Percentiles rank a stretch among this genome's conserved stretches.
Conservation (phyloP, 2,329 filamentous ascomycete species). For the Fusarium sp. region DNA sequence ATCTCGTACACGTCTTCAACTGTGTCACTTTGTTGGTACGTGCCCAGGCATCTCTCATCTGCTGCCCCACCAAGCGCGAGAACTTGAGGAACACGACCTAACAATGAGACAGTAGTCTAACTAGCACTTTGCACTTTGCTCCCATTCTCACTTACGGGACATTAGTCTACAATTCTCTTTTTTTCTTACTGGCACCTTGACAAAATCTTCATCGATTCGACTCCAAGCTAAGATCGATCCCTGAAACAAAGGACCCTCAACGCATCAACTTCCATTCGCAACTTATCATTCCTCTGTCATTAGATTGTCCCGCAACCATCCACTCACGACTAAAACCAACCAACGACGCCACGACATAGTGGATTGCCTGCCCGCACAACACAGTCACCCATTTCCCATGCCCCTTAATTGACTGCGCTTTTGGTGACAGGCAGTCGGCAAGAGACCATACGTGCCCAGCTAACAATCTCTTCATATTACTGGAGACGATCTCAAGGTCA, state of each 20-base stretch:
- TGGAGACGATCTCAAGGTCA: conserved; percentile 1
- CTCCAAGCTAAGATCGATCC: neutral
- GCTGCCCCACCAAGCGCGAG: conserved; percentile 36
- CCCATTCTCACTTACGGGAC: conserved; percentile 1
- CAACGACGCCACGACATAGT: conserved; percentile 37
- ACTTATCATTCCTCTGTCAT: conserved; percentile 31
- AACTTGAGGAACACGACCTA: conserved; percentile 19
- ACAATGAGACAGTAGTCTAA: conserved; percentile 25
- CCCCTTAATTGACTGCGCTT: conserved; percentile 34
- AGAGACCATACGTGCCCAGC: neutral
- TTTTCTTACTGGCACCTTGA: neutral
- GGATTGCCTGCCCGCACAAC: conserved; percentile 35
- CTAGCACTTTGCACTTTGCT: conserved; percentile 7
- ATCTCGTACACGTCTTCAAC: conserved; percentile 2
- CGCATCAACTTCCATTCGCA: conserved; percentile 23
- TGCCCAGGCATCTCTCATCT: conserved; percentile 17
- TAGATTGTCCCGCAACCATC: conserved; percentile 40
- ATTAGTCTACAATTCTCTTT: conserved; percentile 9
- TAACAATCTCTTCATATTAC: conserved; percentile 16
- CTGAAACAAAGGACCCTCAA: conserved; percentile 14
- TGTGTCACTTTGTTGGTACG: conserved; percentile 6
- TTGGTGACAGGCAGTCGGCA: conserved; percentile 13
- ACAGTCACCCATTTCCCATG: conserved; percentile 24
- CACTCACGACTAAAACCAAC: conserved; percentile 35
- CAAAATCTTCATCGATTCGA: neutral